Conservation (phyloP, 176 grass and related monocot species). For the Melocanna baccifera region DNA sequence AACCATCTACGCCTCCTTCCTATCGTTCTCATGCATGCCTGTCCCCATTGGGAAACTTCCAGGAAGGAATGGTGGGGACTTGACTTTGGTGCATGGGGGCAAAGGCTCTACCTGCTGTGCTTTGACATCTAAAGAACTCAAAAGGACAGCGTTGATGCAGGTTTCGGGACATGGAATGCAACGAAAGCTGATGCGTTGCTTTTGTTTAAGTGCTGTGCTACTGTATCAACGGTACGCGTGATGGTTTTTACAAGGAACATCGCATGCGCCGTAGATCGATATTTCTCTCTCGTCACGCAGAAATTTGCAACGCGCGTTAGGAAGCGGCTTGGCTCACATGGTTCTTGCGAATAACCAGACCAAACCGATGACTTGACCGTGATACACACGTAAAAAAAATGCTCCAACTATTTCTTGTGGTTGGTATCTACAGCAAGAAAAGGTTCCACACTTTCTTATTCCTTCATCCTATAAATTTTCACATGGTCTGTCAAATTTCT, state of each 20-base stretch:
- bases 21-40: neutral
- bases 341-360: neutral
- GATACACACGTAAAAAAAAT: neutral
- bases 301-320: neutral
- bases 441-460: neutral
- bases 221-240: neutral
- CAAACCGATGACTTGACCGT: neutral
- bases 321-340: neutral
- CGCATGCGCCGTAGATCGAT: neutral
- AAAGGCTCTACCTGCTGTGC: neutral
- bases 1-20: neutral
- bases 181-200: constrained; percentile 13
- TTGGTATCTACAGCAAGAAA: neutral
- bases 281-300: neutral
- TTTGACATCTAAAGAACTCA: neutral
- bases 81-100: neutral
- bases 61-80: neutral
- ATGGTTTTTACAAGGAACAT: neutral
- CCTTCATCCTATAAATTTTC: neutral
- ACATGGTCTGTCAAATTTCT: neutral
- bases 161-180: constrained; percentile 27
- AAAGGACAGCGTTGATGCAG: constrained; percentile 21
- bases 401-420: neutral
- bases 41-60: constrained; percentile 1
- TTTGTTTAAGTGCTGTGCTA: neutral